Percentiles rank a stretch among this genome's conserved stretches.
phyloP scores from a whole-genome alignment of 768 basidiomycete genomes.

The Mycena rebaudengoi region DNA sequence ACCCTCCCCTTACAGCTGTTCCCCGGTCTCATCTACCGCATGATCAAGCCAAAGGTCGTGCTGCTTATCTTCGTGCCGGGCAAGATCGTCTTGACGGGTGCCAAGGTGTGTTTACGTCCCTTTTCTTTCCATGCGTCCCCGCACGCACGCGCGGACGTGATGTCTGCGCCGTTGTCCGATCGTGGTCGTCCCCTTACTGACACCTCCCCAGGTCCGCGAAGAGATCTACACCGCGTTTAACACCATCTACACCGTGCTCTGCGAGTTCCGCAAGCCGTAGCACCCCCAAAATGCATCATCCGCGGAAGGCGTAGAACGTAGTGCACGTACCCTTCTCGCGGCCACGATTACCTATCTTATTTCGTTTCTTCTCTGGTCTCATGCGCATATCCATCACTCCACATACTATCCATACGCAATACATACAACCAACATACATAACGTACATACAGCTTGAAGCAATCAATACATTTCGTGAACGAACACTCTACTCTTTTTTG shows the following conservation, averaged over 20 bases:
- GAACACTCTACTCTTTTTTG: too few relatives aligned
- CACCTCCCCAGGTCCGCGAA: conserved; percentile 80
- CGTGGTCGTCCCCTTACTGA: conserved; percentile 40
- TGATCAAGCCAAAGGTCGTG: conserved; percentile 99
- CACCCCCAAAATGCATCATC: too few relatives aligned
- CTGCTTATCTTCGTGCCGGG: conserved; percentile 98
- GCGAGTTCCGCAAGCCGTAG: too few relatives aligned
- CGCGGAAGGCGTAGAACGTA: conserved; percentile 54
- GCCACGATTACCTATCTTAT: conserved; percentile 31
- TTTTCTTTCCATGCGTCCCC: conserved; percentile 14
- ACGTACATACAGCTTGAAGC: too few relatives aligned
- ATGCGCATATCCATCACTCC: conserved; percentile 11
- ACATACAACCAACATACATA: too few relatives aligned
- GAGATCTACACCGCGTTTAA: conserved; percentile 99
- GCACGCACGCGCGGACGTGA: conserved; percentile 36
- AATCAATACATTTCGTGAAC: too few relatives aligned
- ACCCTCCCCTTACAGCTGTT: conserved; percentile 74
- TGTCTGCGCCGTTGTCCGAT: conserved; percentile 32
- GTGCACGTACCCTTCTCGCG: conserved; percentile 54
- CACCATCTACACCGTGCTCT: too few relatives aligned
- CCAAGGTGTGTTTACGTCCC: conserved; percentile 75
- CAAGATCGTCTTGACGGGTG: conserved; percentile 98
- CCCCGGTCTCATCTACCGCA: conserved; percentile 98
- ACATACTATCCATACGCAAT: too few relatives aligned
- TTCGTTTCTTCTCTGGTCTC: conserved; percentile 3